phyloP scores from a whole-genome alignment of 495 filamentous ascomycete species.

The Trichoderma asperelloides region DNA sequence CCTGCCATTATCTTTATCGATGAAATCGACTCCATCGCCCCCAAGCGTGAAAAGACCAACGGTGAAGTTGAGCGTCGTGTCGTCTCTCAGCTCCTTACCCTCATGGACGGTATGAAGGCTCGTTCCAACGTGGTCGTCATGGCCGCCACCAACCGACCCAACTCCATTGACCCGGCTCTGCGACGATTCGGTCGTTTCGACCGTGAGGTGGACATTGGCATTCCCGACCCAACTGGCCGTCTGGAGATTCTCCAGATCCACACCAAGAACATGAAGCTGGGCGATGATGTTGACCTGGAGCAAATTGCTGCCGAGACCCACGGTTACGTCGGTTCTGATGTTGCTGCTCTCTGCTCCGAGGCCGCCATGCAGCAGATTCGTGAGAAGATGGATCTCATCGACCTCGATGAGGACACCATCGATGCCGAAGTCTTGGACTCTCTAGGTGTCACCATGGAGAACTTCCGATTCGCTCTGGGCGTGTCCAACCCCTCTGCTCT shows the following conservation, averaged over 20 bases:
- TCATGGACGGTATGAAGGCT: conserved; percentile 99
- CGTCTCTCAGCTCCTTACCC: conserved; percentile 91
- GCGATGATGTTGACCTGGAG: conserved; percentile 92
- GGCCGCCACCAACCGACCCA: conserved; percentile 95
- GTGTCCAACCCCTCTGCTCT: conserved; percentile 98
- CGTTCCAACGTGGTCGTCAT: conserved; percentile 97
- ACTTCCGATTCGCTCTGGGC: conserved; percentile 97
- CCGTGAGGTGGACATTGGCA: conserved; percentile 96
- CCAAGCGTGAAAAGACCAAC: conserved; percentile 99
- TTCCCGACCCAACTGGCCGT: conserved; percentile 95
- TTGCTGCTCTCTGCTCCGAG: conserved; percentile 97
- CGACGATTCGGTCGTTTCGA: conserved; percentile 97
- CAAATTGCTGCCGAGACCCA: conserved; percentile 96
- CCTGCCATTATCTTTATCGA: conserved; percentile 99
- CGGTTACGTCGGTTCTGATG: conserved; percentile 97
- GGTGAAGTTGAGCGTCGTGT: conserved; percentile 98
- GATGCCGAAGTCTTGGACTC: conserved; percentile 98
- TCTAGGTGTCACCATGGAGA: conserved; percentile 97
- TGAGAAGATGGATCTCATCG: conserved; percentile 99
- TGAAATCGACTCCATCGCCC: conserved; percentile 96
- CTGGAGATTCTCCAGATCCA: conserved; percentile 98
- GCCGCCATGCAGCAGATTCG: conserved; percentile 99
- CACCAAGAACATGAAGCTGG: conserved; percentile 99
- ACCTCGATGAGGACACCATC: conserved; percentile 97
- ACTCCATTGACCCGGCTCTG: conserved; percentile 95